Evolutionary conservation across 208 protist genomes (phyloP), one percentile per base, ranked within the genome.

Genomic region (Trypanosomatidae sp.): DNA sequence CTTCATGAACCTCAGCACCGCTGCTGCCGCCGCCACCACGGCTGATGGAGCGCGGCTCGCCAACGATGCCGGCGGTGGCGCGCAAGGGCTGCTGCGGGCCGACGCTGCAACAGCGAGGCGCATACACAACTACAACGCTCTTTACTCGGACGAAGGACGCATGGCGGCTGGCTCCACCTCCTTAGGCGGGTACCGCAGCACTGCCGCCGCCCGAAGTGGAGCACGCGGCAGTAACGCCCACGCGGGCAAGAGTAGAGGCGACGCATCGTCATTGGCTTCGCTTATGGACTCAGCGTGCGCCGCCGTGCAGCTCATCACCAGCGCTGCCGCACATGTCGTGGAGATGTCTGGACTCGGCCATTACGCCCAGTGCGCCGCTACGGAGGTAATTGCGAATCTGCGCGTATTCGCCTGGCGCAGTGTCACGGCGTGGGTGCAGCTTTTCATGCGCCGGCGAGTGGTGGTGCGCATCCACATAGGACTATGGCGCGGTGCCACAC

Each of bases 391-490:
- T 4, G 62, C 53, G 25, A 80, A 80, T 46, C 22, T 80, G 66
- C 75, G 73, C 17, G 50, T 46, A 22, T 78, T 68, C 28, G 33
- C 77, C 30, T 81, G 84, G 60, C 60, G 71, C 39, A 73, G 60
- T 41, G 50, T 69, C 25, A 64, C 76, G 0, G 70, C 74, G 5
- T 77, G 86, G 62, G 50, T n/a, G 52, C 44, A 67, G 22, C 9
- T 80, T 52, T 89, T 82, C 74, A 69, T 56, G 60, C 69, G 41
- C 62, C 82, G 73, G 69, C 71, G 33, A 56, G 76, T 81, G 5
- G 64, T 60, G 53, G 62, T 85, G 4, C 73, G 66, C 65, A 74
- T 82, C 58, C 76, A n/a, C 8, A 43, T 85, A 0, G 73, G 50
- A 25, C 36, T 3, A 3, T 64, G 49, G 62, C 15, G 3, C 10